Base-by-base conservation (phyloP, 345 rosid genomes). In the Syzygium jambos region DNA sequence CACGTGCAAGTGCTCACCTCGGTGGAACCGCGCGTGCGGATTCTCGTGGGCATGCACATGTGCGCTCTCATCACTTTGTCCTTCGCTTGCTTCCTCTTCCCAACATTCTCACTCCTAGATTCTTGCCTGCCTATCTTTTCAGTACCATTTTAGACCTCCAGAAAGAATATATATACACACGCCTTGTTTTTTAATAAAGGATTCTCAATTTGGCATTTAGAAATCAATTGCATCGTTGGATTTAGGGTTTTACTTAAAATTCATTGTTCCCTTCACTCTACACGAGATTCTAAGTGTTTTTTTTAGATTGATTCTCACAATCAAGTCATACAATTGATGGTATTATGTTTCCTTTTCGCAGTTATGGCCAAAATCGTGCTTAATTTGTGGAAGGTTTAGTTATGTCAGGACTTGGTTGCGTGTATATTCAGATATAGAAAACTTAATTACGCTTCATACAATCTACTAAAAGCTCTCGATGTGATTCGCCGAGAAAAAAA, bases 1-100 rank as follows among this genome's bases (percentile, higher is more conserved):
- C 82, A 73, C 82, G 82, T 73, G 82, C 82, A 38, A 19, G 21
- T 73, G 82, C 82, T 73, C 49, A 73, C 82, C 82, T 73, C 82
- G 82, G 82, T 73, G 49, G 82, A 73, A 38, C 82, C 82, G 82
- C 82, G 82, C 82, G 82, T 73, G 82, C 82, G 82, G 82, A 73
- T 73, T 73, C 82, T 73, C 49, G 82, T 73, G 82, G 82, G 82
- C 82, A 19, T 38, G 82, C 82, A 38, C 82, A 73, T 73, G 82
- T 3, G 49, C 82, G 19, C 82, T 38, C 82, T 38, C 27, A 19
- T 19, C 49, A 38, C 82, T 73, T 38, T 73, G 82, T 38, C 82
- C 82, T 38, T 10, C 82, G 4, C 49, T 19, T 38, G 49, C 82
- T 73, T 73, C 82, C 63, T 27, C 82, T 73, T 38, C 82, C 82